A percentile compares a stretch with the other conserved stretches of the same genome.
These are phyloP conservation scores for Wickerhamiella azymoides DNA, from an alignment of 805 yeast genomes.

Conservation along the genomic window DNA sequence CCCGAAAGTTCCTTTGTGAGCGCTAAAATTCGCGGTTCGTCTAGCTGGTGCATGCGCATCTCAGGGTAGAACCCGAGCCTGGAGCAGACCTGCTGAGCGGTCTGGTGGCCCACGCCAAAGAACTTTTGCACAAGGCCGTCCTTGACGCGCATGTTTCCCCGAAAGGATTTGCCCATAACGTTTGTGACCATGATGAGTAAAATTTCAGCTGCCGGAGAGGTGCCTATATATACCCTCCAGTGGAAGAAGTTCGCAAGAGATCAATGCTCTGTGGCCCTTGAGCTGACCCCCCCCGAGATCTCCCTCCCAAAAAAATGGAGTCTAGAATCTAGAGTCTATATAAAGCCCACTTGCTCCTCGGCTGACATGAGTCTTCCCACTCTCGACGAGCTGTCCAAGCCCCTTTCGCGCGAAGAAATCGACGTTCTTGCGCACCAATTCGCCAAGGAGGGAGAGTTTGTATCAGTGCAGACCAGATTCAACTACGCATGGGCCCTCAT, in stretches of 20 bases:
- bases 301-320: no score
- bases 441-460: conserved; percentile 63
- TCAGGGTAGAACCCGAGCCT: conserved; percentile 81
- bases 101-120: conserved; percentile 70
- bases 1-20: conserved; percentile 78
- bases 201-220: no score
- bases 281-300: no score
- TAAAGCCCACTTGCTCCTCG: not conserved
- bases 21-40: conserved; percentile 75
- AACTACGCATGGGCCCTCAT: conserved; percentile 95
- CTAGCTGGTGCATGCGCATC: conserved; percentile 87
- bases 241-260: no score
- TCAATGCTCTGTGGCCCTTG: no score
- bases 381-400: conserved; percentile 21
- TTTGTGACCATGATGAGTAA: conserved; percentile 21
- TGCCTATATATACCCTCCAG: no score
- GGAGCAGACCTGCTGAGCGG: conserved; percentile 68
- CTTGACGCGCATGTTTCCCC: conserved; percentile 24
- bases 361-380: conserved; percentile 17
- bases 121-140: conserved; percentile 66
- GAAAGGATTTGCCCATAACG: conserved; percentile 27
- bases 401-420: conserved; percentile 62
- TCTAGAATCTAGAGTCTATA: no score
- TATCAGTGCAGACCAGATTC: conserved; percentile 72
- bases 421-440: conserved; percentile 65